A percentile compares a stretch with the other conserved stretches of the same genome.
Evolutionary conservation across 257 asterid species (phyloP).

Genomic region (Gardenia jasminoides): DNA sequence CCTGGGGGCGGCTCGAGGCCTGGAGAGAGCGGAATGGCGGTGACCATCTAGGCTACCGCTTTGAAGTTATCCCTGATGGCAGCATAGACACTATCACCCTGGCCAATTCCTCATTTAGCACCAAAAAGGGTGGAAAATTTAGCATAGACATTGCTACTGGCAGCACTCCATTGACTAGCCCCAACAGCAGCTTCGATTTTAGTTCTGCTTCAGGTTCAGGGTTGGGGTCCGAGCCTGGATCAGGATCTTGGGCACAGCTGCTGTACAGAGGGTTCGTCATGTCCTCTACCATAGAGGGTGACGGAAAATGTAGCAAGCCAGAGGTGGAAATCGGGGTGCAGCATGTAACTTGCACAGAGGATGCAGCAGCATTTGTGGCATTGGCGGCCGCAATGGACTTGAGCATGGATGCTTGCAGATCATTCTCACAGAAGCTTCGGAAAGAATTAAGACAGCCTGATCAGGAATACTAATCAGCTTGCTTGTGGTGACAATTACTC

Average conservation of each 20-base stretch:
- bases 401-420: slow-evolving; percentile 86
- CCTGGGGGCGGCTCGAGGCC: slow-evolving; percentile 98
- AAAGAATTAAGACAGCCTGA: slow-evolving; percentile 79
- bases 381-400: slow-evolving; percentile 93
- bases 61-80: slow-evolving; percentile 85
- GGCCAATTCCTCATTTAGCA: slow-evolving; percentile 56
- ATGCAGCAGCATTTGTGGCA: slow-evolving; percentile 95
- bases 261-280: slow-evolving; percentile 79
- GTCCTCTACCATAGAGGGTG: slow-evolving; percentile 78
- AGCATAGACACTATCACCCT: slow-evolving; percentile 65
- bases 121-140: slow-evolving; percentile 67
- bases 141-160: slow-evolving; percentile 74
- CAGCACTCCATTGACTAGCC: slow-evolving; percentile 71
- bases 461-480: slow-evolving; percentile 9
- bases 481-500: not conserved
- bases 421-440: slow-evolving; percentile 73
- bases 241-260: slow-evolving; percentile 79
- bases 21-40: slow-evolving; percentile 58
- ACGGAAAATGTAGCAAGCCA: slow-evolving; percentile 70
- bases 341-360: slow-evolving; percentile 93
- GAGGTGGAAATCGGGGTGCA: slow-evolving; percentile 93
- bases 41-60: slow-evolving; percentile 72
- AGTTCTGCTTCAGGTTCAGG: slow-evolving; percentile 60
- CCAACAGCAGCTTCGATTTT: slow-evolving; percentile 82
- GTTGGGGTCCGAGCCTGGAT: slow-evolving; percentile 60